Evolutionary conservation across 2,329 filamentous ascomycete species (phyloP).

Genomic region (Chalara sp.): DNA sequence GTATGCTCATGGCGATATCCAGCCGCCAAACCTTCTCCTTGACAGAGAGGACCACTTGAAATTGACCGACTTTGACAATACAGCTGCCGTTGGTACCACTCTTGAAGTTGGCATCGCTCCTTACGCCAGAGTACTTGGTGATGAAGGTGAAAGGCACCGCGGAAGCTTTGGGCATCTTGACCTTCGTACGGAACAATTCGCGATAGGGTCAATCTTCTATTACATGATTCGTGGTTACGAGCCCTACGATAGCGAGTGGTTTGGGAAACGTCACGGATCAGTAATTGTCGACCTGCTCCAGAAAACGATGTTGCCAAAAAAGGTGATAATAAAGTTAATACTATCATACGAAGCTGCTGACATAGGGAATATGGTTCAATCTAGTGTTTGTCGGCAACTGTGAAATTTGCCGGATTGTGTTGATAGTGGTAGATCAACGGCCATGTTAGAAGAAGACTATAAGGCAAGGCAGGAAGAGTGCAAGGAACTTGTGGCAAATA

Average conservation of each 20-base stretch:
- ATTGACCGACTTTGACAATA: neutral
- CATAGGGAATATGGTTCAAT: conserved; percentile 1
- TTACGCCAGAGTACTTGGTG: conserved; percentile 1
- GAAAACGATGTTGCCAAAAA: conserved; percentile 4
- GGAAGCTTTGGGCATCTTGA: conserved; percentile 4
- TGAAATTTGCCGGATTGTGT: neutral
- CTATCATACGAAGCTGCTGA: conserved; percentile 8
- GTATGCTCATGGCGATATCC: neutral
- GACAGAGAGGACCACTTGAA: neutral
- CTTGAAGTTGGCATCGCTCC: conserved; percentile 3
- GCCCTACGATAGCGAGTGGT: conserved; percentile 2
- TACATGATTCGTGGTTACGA: conserved; percentile 3
- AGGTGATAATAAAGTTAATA: conserved; percentile 1
- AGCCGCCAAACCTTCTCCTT: neutral
- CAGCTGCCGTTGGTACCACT: neutral
- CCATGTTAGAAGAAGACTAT: conserved; percentile 2
- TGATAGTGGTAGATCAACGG: conserved; percentile 1
- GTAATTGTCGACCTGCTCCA: conserved; percentile 5
- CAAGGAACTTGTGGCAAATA: conserved; percentile 1
- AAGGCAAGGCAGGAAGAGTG: conserved; percentile 2
- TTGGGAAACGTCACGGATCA: conserved; percentile 4
- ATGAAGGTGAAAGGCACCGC: neutral
- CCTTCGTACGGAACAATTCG: conserved; percentile 5
- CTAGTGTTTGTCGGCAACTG: neutral
- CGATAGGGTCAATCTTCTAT: conserved; percentile 6